A percentile compares a stretch with the other conserved stretches of the same genome.
These are phyloP conservation scores for Tulasnella calospora DNA, from an alignment of 768 basidiomycete species.

Conservation along the genomic window DNA sequence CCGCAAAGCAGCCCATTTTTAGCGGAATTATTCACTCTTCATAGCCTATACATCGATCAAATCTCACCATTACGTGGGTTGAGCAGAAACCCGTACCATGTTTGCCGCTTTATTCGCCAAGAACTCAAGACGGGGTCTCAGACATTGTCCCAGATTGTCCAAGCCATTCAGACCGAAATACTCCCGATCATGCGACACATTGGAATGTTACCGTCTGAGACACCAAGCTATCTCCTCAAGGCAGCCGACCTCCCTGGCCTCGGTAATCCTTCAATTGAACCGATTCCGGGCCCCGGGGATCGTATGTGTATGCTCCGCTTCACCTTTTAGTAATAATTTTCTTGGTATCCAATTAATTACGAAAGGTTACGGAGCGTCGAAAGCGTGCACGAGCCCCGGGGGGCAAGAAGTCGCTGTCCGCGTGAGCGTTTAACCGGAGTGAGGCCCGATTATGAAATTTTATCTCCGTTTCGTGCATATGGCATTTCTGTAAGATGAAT, in stretches of 20 bases:
- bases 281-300: neutral
- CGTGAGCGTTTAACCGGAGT: too few species aligned
- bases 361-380: too few species aligned
- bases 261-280: neutral
- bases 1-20: too few species aligned
- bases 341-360: too few species aligned
- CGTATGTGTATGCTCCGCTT: neutral
- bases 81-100: too few species aligned
- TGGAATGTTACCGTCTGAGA: neutral
- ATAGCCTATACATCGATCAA: neutral
- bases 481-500: too few species aligned
- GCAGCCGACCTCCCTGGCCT: neutral
- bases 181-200: neutral
- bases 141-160: neutral
- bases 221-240: neutral
- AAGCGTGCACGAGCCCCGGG: too few species aligned
- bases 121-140: neutral
- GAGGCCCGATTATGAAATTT: too few species aligned
- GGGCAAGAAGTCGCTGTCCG: too few species aligned
- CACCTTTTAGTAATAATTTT: neutral
- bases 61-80: neutral
- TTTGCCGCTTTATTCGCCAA: too few species aligned
- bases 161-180: neutral
- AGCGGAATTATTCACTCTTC: neutral
- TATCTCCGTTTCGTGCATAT: too few species aligned